Evolutionary conservation across 2,329 filamentous ascomycete species (phyloP), one percentile per base, ranked within the genome.

Genomic region (Ilyonectria sp.): DNA sequence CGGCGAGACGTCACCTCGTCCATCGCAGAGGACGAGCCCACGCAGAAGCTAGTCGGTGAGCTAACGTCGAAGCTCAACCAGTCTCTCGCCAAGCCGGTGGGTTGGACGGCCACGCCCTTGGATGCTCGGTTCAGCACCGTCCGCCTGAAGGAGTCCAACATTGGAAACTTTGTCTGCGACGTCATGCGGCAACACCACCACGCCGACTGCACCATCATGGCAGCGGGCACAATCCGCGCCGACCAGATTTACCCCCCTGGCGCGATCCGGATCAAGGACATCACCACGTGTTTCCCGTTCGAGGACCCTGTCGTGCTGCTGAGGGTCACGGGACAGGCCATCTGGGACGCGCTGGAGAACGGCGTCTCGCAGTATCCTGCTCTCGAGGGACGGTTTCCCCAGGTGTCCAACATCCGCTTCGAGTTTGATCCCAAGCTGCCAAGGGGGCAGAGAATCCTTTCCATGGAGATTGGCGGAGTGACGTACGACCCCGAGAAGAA

Each of bases 141-240:
- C 0, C 87, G 94, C 11, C 84, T 89, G 21, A 86, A 84, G 52
- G 94, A 97, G 80, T 94, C 92, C 61, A 98, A 97, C 76, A 83
- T 97, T 15, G 94, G 93, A 1, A 97, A 97, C 80, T 97, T 97
- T 79, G 92, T 97, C 3, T 96, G 93, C 80, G 94, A 98, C 77
- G 87, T 98, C 26, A 97, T 97, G 94, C 89, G 94, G 8, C 90
- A 90, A 68, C 92, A 97, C 77, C 94, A 97, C 78, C 82, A 86
- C 6, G 91, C 93, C 0, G 95, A 97, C 74, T 97, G 94, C 77
- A 89, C 90, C 33, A 86, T 97, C 69, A 96, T 97, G 91, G 94
- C 93, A 0, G 88, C 92, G 0, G 94, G 94, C 0, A 97, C 94
- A 0, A 94, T 97, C 60, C 89, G 94, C 15, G 94, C 94, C 1